These are phyloP conservation scores for Fusarium sp. DNA, from an alignment of 2,329 filamentous ascomycete genomes.

Conservation along the genomic window DNA sequence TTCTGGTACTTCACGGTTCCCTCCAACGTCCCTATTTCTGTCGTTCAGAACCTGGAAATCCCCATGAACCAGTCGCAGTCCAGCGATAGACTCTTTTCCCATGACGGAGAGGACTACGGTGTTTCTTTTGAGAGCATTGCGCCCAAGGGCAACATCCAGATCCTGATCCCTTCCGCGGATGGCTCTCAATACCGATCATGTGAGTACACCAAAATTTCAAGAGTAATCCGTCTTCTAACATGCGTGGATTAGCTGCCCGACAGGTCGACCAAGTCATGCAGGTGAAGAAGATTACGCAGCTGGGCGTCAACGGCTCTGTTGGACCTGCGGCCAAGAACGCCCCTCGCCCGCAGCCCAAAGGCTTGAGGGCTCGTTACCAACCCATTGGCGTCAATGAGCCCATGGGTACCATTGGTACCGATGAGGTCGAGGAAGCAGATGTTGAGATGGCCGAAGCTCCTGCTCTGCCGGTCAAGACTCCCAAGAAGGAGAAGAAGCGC, in stretches of 20 bases:
- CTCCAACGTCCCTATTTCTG: conserved; percentile 76
- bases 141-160: conserved; percentile 67
- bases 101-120: conserved; percentile 76
- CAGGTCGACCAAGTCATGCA: conserved; percentile 74
- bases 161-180: conserved; percentile 72
- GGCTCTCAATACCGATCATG: conserved; percentile 69
- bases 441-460: conserved; percentile 62
- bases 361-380: conserved; percentile 76
- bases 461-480: conserved; percentile 41
- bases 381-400: conserved; percentile 71
- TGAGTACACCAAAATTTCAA: conserved; percentile 55
- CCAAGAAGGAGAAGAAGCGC: conserved; percentile 55
- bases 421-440: conserved; percentile 62
- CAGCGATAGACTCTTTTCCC: conserved; percentile 70
- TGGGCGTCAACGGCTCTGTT: conserved; percentile 57
- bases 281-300: conserved; percentile 73
- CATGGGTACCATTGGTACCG: conserved; percentile 58
- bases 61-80: conserved; percentile 68
- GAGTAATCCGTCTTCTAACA: conserved; percentile 22
- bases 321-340: conserved; percentile 66
- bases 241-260: conserved; percentile 49
- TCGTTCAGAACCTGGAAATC: conserved; percentile 76
- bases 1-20: conserved; percentile 87
- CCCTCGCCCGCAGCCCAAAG: conserved; percentile 76
- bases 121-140: conserved; percentile 69